These are phyloP conservation scores for Myxozyma vanderwaltii DNA, from an alignment of 805 yeast species.

Conservation along the genomic window DNA sequence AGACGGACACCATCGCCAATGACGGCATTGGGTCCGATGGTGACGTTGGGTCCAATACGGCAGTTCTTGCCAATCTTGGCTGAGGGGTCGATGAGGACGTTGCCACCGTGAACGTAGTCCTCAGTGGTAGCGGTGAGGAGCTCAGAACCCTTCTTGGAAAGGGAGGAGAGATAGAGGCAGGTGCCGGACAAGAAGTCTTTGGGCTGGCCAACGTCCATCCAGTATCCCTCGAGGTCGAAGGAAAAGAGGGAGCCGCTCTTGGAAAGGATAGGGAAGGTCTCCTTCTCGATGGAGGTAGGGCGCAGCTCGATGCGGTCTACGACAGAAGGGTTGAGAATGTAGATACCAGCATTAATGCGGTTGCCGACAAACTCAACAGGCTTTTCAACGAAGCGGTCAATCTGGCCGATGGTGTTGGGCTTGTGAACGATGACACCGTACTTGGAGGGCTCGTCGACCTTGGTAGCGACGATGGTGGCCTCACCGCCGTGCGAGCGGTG, in stretches of 20 bases:
- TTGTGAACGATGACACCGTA: conserved; percentile 99
- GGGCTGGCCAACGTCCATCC: conserved; percentile 99
- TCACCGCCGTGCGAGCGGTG: conserved; percentile 95
- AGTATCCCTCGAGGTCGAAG: conserved; percentile 97
- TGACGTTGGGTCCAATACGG: conserved; percentile 97
- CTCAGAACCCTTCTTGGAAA: conserved; percentile 77
- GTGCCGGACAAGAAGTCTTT: conserved; percentile 98
- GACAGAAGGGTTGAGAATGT: conserved; percentile 96
- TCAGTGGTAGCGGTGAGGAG: conserved; percentile 61
- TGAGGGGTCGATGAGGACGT: conserved; percentile 90
- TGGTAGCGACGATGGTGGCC: conserved; percentile 98
- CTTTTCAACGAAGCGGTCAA: conserved; percentile 98
- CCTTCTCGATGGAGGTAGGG: conserved; percentile 99
- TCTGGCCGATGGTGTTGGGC: conserved; percentile 90
- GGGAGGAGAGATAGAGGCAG: conserved; percentile 82
- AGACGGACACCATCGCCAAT: conserved; percentile 99
- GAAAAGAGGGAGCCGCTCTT: conserved; percentile 87
- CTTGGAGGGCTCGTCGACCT: conserved; percentile 99
- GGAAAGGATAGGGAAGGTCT: conserved; percentile 96
- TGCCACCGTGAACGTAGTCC: conserved; percentile 81
- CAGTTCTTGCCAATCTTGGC: conserved; percentile 92
- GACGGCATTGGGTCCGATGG: conserved; percentile 92
- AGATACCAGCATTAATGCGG: conserved; percentile 99
- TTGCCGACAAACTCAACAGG: conserved; percentile 99
- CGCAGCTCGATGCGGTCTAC: conserved; percentile 95